phyloP scores from a whole-genome alignment of 352 stramenopile species.

The Phytophthora crassamura region DNA sequence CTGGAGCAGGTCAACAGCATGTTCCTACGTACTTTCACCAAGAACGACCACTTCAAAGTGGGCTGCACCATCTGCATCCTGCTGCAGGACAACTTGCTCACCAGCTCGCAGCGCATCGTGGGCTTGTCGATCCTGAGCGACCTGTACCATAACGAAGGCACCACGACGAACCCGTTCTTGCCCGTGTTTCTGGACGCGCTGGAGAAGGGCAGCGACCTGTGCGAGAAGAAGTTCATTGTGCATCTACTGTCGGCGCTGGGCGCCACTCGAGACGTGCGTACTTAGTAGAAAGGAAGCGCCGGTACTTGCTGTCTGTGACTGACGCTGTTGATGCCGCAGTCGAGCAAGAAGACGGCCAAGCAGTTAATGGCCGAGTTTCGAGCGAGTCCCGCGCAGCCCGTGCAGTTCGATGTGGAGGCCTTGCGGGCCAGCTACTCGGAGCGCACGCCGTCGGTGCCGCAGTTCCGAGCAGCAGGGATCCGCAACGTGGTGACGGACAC shows the following conservation, averaged over 20 bases:
- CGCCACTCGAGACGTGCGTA: conserved; percentile 59
- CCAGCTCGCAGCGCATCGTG: conserved; percentile 85
- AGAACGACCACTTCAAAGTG: conserved; percentile 92
- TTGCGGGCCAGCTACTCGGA: conserved; percentile 77
- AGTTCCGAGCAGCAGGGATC: conserved; percentile 80
- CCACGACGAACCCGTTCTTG: conserved; percentile 85
- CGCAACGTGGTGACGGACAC: conserved; percentile 84
- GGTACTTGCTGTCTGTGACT: neutral
- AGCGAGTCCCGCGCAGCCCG: conserved; percentile 47
- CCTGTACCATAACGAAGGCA: conserved; percentile 82
- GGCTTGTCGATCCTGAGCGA: conserved; percentile 88
- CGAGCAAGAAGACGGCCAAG: conserved; percentile 80
- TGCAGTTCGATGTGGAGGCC: conserved; percentile 71
- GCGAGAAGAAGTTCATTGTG: conserved; percentile 83
- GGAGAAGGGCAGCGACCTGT: conserved; percentile 72
- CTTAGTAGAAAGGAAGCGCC: no score
- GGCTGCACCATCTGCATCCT: conserved; percentile 92
- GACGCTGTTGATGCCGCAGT: conserved; percentile 31
- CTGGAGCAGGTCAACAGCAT: conserved; percentile 73
- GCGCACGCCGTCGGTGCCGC: conserved; percentile 75
- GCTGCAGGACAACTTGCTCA: conserved; percentile 92
- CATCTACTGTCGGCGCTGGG: conserved; percentile 63
- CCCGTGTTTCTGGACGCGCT: conserved; percentile 87
- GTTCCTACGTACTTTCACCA: conserved; percentile 84
- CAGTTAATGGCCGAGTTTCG: conserved; percentile 72